Evolutionary conservation across 2,329 filamentous ascomycete species (phyloP), one percentile per base, ranked within the genome.

Genomic region (Beauveria brongniartii): DNA sequence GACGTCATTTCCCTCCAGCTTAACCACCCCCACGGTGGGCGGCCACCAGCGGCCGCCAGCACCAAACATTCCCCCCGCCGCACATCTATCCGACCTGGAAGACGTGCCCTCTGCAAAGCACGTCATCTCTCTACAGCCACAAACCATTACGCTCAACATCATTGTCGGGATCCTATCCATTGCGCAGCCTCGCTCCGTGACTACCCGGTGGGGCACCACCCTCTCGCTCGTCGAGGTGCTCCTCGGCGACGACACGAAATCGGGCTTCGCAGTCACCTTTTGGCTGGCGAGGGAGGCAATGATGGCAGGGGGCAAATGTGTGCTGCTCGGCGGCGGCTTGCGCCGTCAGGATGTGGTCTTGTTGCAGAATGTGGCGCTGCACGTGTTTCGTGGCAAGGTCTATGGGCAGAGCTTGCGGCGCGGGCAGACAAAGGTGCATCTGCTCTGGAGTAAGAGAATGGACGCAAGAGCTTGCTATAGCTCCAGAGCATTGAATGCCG

Each of bases 171-270:
- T 97, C 52, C 87, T 96, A 63, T 85, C 88, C 14, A 80, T 91
- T 54, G 81, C 87, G 1, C 80, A 85, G 43, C 80, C 88, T 1
- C 85, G 89, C 26, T 80, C 80, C 2, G 84, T 96, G 22, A 82
- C 78, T 34, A 90, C 92, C 0, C 80, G 83, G 44, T 87, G 82
- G 75, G 83, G 87, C 28, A 73, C 75, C 12, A 77, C 78, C 7
- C 79, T 87, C 56, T 82, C 89, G 6, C 79, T 96, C 3, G 77
- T 93, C 46, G 91, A 96, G 72, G 73, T 94, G 2, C 77, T 92
- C 1, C 85, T 97, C 1, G 92, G 90, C 5, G 93, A 97, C 71
- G 90, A 96, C 56, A 96, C 92, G 0, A 84, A 81, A 64, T 84
- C 90, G 0, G 89, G 88, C 2, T 96, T 97, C 73, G 84, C 81